Evolutionary conservation across 1,139 yeast genomes (phyloP).

Genomic region (Hansenula lynferdii): DNA sequence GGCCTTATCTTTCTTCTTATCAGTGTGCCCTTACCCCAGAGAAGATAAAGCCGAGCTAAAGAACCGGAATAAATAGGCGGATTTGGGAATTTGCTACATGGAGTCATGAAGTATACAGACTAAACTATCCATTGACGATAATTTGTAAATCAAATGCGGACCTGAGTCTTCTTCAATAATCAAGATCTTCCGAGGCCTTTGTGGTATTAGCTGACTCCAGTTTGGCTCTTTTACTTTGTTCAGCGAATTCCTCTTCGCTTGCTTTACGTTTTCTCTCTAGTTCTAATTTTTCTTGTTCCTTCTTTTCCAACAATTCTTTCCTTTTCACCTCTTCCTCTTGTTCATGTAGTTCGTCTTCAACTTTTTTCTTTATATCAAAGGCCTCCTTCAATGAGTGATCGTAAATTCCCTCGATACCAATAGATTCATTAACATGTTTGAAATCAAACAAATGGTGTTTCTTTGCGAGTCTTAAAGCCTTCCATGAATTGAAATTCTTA

Average conservation of each 20-base stretch:
- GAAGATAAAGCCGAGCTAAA: conserved; percentile 1
- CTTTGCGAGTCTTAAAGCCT: conserved; percentile 17
- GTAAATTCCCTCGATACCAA: conserved; percentile 19
- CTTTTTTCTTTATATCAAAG: conserved; percentile 6
- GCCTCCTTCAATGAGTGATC: conserved; percentile 12
- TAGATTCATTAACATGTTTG: conserved; percentile 14
- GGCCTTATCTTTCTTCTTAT: conserved; percentile 4
- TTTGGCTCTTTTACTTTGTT: conserved; percentile 13
- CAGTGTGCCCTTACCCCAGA: no score
- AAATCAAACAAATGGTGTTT: conserved; percentile 12
- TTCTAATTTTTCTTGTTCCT: conserved; percentile 5
- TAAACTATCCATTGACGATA: no score
- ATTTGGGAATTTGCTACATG: no score
- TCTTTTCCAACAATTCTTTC: neutral
- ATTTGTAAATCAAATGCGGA: no score
- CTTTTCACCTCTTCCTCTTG: conserved; percentile 4
- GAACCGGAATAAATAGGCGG: neutral
- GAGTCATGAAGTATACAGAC: no score
- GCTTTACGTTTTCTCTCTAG: conserved; percentile 17
- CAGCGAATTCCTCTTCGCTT: conserved; percentile 13
- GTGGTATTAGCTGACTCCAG: conserved; percentile 6
- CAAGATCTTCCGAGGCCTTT: conserved; percentile 7
- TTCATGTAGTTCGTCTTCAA: neutral
- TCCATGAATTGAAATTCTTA: conserved; percentile 19
- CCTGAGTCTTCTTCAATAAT: no score